Base-by-base conservation (phyloP, 2,329 filamentous ascomycete species). In the Cordyceps pruinosa region DNA sequence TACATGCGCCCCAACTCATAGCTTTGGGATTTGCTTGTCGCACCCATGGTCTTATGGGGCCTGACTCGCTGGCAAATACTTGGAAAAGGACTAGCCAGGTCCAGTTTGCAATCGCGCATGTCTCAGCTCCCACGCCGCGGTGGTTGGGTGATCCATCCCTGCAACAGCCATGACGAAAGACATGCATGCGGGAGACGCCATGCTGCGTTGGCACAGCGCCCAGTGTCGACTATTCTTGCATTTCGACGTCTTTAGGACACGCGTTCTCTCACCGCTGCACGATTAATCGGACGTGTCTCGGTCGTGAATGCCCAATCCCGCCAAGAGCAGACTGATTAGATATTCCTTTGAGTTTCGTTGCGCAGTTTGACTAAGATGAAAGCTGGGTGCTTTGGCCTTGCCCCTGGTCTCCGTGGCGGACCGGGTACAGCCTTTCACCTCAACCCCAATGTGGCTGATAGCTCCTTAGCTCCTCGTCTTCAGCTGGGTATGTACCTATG, bases 81-180 rank as follows among this genome's bases (percentile, higher is more conserved):
- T 56, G n/a, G 39, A 37, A 45, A n/a, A 28, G 54, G 54, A 46
- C 45, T 57, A 57, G 54, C 54, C 54, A 57, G 54, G 46, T 50
- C 54, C 54, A 49, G 37, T 50, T 49, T 56, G 34, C 34, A 37
- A 56, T 50, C 53, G 35, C 23, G 44, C 53, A 56, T 57, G 54
- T 57, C 54, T 57, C 41, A 57, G 53, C 25, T 35, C 10, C 34
- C 10, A 46, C 54, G 44, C 44, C 26, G 44, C n/a, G n/a, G n/a
- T n/a, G n/a, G n/a, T n/a, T n/a, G n/a, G 54, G 35, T 23, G 35
- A 15, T 28, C 17, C 17, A 57, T 57, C 54, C 54, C 54, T 57
- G 54, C 37, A 34, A 25, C 35, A 41, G 26, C 45, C 54, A 57
- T 50, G 46, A 50, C 54, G 45, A 45, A 57, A 45, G 54, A 57